Base-by-base conservation (phyloP, 1,284 basidiomycete species). In the Afroboletus lepidellus region DNA sequence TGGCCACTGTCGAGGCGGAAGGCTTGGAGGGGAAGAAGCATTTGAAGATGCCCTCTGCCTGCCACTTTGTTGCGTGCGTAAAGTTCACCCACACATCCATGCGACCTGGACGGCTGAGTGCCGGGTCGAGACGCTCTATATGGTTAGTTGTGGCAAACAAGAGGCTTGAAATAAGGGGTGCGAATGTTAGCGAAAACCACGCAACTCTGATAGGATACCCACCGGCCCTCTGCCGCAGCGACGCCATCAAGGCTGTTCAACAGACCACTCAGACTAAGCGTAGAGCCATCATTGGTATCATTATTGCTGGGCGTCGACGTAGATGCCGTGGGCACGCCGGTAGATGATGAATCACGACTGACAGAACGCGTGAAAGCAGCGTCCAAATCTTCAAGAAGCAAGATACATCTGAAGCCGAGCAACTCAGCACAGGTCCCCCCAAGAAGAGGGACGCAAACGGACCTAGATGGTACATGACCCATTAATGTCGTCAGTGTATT, bases 61-160 rank as follows among this genome's bases (percentile, higher is more conserved):
- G 90, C 83, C 84, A 87, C 65, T 87, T 90, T 8, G 86, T 90
- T 8, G 91, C 90, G 63, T 92, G 85, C 53, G 86, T 87, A 72
- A 92, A 92, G 74, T 92, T 90, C 34, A 91, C 80, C 89, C 90
- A 91, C 15, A 92, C 90, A 61, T 92, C 89, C 88, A 91, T 90
- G 48, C 89, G 85, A 50, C 89, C 89, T 30, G 88, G 87, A 21
- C 87, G 79, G 68, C 84, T 88, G 41, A 91, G 75, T 16, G 88
- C 88, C 43, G 90, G 89, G 67, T 92, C 90, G 43, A 92, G 78
- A 48, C 90, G 86, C 68, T 92, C 89, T 61, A 92, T 90, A 65
- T 92, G 89, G 69, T 92, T 92, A 11, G 88, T 91, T 8, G 89
- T 91, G 32, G 87, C 87, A 66, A 91, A 91, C 11, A 91, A 76